Percentiles rank a stretch among this genome's conserved stretches.
These are phyloP conservation scores for Boletus pseudo-olivaceus DNA, from an alignment of 768 basidiomycete species.

Conservation along the genomic window DNA sequence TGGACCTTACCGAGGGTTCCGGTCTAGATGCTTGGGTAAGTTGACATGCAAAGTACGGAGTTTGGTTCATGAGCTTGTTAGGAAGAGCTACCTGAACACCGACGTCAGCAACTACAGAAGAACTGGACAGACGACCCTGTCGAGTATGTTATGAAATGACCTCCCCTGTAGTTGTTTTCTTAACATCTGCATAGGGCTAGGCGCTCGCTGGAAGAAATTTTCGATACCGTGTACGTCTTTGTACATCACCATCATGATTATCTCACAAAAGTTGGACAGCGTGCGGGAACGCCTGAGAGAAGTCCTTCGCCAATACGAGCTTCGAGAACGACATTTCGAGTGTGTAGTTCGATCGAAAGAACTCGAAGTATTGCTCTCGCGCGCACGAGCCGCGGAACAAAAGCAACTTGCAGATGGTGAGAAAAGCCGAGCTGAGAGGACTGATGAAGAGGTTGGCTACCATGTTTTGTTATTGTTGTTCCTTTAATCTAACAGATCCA, in stretches of 20 bases:
- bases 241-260: neutral
- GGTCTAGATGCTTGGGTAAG: conserved; percentile 62
- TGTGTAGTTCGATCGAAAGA: conserved; percentile 91
- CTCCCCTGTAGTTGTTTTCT: neutral
- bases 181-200: conserved; percentile 49
- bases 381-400: conserved; percentile 85
- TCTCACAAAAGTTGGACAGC: conserved; percentile 36
- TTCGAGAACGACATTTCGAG: conserved; percentile 89
- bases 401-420: conserved; percentile 79
- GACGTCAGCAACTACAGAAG: conserved; percentile 71
- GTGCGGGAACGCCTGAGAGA: conserved; percentile 85
- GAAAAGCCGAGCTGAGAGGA: conserved; percentile 60
- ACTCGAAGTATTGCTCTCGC: conserved; percentile 80
- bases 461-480: conserved; percentile 1
- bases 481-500: conserved; percentile 27
- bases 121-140: conserved; percentile 72
- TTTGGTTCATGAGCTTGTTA: conserved; percentile 26
- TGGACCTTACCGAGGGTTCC: conserved; percentile 79
- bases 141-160: conserved; percentile 51
- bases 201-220: conserved; percentile 76
- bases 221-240: conserved; percentile 73
- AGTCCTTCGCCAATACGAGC: conserved; percentile 82
- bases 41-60: conserved; percentile 3
- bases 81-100: conserved; percentile 65
- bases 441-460: conserved; percentile 67